Percentiles rank a stretch among this genome's conserved stretches.
Evolutionary conservation across 2,329 filamentous ascomycete species (phyloP).

Genomic region (Alternaria longipes): DNA sequence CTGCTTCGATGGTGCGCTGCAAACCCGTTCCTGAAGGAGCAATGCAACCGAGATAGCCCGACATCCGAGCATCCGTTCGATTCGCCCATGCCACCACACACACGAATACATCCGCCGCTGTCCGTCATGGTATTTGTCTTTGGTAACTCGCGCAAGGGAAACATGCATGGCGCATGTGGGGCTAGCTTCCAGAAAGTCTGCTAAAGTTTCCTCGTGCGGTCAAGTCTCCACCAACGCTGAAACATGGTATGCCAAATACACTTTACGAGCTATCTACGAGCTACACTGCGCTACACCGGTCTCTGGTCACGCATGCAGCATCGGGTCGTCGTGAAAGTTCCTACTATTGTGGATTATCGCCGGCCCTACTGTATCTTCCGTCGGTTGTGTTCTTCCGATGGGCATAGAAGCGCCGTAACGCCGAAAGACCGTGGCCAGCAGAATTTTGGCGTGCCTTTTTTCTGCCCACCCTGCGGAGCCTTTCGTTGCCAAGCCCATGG

Average conservation of each 20-base stretch:
- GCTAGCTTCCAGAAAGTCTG: constrained; percentile 6
- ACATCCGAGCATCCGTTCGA: constrained; percentile 13
- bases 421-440: constrained; percentile 16
- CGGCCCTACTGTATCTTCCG: constrained; percentile 8
- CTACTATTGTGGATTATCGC: constrained; percentile 6
- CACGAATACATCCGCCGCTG: not conserved
- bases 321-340: constrained; percentile 4
- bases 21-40: constrained; percentile 1
- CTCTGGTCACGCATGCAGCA: constrained; percentile 9
- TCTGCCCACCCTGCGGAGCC: constrained; percentile 1
- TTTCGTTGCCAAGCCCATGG: constrained; percentile 9
- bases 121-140: constrained; percentile 6
- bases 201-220: constrained; percentile 9
- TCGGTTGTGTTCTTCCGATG: constrained; percentile 1
- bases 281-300: constrained; percentile 2
- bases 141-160: not conserved
- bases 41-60: constrained; percentile 16
- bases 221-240: constrained; percentile 6
- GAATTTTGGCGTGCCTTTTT: constrained; percentile 16
- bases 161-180: constrained; percentile 8
- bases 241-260: constrained; percentile 20
- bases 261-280: constrained; percentile 6
- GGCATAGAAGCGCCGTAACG: constrained; percentile 7
- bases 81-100: constrained; percentile 1
- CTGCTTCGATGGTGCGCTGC: not conserved